Evolutionary conservation across 441 rosid genomes (phyloP), one percentile per base, ranked within the genome.

Genomic region (Biscutella laevigata): DNA sequence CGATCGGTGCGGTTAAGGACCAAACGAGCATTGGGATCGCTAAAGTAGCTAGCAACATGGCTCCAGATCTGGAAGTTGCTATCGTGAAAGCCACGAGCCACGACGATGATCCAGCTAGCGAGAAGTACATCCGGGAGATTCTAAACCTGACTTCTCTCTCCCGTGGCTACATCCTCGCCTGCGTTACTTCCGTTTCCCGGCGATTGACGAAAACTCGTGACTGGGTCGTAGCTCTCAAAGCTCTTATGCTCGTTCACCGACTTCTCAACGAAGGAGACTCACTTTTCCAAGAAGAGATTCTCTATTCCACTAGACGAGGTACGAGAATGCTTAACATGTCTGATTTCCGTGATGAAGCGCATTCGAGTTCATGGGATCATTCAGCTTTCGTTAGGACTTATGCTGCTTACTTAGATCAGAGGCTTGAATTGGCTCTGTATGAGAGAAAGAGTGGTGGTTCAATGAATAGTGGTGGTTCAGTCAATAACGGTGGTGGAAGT

Each of bases 61-160:
- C 96, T 20, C 96, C 98, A 54, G 98, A 91, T 73, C 89, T 91
- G 11, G 96, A 91, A 36, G 98, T 91, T 1, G 94, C 94, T 9
- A 74, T 91, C 27, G 96, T 91, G 19, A 91, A 88, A 42, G 98
- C 98, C 28, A 91, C 95, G 1, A 91, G 98, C 72, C 98, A 91
- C 73, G 96, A 91, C 70, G 94, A 88, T 14, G 96, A 83, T 29
- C 98, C 83, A 4, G 75, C 98, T 0, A 78, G 57, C 41, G 95
- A 88, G 75, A 91, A 80, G 64, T 79, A 91, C 53, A 45, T 85
- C 1, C 74, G 88, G 10, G 83, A 84, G 68, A 88, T 91, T 72
- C 61, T 91, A 17, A 91, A 44, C 65, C 32, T 91, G 30, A 85
- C 95, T 0, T 77, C 96, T 2, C 77, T 59, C 40, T 83, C 98